Evolutionary conservation across 228 moss, liverwort and hornwort species (phyloP).

Genomic region (Sphagnum magellanicum): DNA sequence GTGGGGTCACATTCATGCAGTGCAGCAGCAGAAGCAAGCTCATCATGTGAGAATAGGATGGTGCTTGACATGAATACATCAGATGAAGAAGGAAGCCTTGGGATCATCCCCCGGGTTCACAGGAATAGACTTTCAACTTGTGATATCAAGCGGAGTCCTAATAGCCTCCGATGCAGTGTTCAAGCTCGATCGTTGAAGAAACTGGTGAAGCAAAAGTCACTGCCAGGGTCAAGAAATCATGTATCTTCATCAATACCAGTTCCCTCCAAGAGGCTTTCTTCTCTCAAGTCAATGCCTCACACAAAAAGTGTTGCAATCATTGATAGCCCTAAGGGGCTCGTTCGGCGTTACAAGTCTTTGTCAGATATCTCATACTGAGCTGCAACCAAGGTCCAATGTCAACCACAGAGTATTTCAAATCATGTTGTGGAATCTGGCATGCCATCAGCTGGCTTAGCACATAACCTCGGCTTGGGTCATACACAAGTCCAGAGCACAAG

Average conservation of each 20-base stretch:
- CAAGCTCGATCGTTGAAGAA: slow-evolving; percentile 27
- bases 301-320: slow-evolving; percentile 10
- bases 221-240: slow-evolving; percentile 12
- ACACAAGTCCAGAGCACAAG: no score
- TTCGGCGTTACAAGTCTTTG: slow-evolving; percentile 52
- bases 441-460: no score
- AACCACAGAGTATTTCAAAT: no score
- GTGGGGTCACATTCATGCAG: slow-evolving; percentile 24
- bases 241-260: slow-evolving; percentile 16
- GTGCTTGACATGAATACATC: slow-evolving; percentile 27
- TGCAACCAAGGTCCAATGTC: no score
- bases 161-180: slow-evolving; percentile 46
- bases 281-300: slow-evolving; percentile 26
- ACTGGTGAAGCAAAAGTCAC: slow-evolving; percentile 24
- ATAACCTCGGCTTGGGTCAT: no score
- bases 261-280: slow-evolving; percentile 35
- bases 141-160: slow-evolving; percentile 57
- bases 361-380: slow-evolving; percentile 31
- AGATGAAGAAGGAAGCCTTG: slow-evolving; percentile 42
- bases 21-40: slow-evolving; percentile 26
- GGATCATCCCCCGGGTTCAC: slow-evolving; percentile 23
- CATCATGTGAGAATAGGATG: slow-evolving; percentile 19
- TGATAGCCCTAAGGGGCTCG: slow-evolving; percentile 31
- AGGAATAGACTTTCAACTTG: slow-evolving; percentile 16
- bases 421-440: no score